Evolutionary conservation across 345 rosid species (phyloP), one percentile per base, ranked within the genome.

Genomic region (Limnanthes douglasii): DNA sequence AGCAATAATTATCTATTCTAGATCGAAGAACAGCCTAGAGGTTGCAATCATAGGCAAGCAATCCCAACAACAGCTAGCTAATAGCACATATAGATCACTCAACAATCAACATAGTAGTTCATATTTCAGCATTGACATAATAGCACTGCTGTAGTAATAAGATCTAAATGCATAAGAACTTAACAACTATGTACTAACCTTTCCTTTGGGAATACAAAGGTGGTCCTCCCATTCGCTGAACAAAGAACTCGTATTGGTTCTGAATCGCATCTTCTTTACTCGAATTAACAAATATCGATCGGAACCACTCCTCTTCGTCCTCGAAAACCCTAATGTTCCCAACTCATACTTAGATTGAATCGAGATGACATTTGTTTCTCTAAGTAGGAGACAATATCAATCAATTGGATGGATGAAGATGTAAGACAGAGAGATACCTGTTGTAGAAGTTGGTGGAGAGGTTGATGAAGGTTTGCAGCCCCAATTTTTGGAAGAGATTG

Each of bases 201-300:
- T 65, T 82, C 37, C 97, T 59, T 46, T 86, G 77, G 21, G 94
- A 86, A 43, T 60, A 86, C 51, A 86, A 57, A 27, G 77, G 72
- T 40, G 97, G 94, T 1, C 97, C 97, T 11, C 97, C 97, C 97
- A 86, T 78, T 48, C 94, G 60, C 67, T 81, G 92, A 40, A 75
- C 86, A 33, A 86, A 81, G 67, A 86, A 86, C 60, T 86, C 97
- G 20, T 81, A 81, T 38, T 78, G 94, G 41, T 86, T 86, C 45
- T 71, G 86, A 36, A 82, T 78, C 0, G 97, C 94, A 17, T 78
- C 94, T 51, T 86, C 97, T 48, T 86, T 81, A 48, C 45, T 73
- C 0, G 97, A 81, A 20, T 62, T 54, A 1, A 75, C 61, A 13
- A 86, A 86, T 14, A 86, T 81, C 1, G 72, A 70, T 12, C 74